A percentile compares a stretch with the other conserved stretches of the same genome.
These are phyloP conservation scores for Eucalyptus marginata DNA, from an alignment of 345 rosid genomes.

Conservation along the genomic window DNA sequence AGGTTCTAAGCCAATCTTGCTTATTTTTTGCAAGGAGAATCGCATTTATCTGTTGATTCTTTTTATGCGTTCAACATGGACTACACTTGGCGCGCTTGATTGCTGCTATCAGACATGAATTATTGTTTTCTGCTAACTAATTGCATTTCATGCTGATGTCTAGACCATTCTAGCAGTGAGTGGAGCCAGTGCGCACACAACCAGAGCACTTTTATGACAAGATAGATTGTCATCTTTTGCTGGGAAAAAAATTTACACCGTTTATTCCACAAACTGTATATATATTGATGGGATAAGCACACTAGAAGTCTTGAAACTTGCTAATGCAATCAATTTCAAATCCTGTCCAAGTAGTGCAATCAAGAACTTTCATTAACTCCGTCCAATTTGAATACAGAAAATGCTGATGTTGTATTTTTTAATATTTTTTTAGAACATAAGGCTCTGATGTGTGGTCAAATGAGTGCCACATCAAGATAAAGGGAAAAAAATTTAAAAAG, in stretches of 20 bases:
- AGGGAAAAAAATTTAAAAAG: background rate
- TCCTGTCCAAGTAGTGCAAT: background rate
- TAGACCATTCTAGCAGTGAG: background rate
- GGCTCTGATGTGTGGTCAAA: background rate
- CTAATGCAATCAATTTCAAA: background rate
- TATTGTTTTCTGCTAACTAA: background rate
- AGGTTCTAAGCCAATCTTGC: conserved; percentile 18
- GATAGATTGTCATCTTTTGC: background rate
- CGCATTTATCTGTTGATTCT: background rate
- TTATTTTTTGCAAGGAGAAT: background rate
- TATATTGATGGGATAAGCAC: background rate
- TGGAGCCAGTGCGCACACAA: background rate
- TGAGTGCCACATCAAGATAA: background rate
- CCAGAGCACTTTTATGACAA: background rate
- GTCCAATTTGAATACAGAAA: background rate
- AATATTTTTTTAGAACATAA: background rate
- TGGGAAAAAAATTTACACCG: background rate
- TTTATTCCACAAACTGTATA: background rate
- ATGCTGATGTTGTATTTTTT: background rate
- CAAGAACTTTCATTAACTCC: background rate
- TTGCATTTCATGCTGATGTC: background rate
- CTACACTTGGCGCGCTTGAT: background rate
- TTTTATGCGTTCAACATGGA: background rate
- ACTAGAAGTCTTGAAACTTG: background rate
- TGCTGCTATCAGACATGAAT: background rate